These are phyloP conservation scores for Entophlyctis luteolus DNA, from an alignment of 192 early-diverging fungal genomes.

Conservation along the genomic window DNA sequence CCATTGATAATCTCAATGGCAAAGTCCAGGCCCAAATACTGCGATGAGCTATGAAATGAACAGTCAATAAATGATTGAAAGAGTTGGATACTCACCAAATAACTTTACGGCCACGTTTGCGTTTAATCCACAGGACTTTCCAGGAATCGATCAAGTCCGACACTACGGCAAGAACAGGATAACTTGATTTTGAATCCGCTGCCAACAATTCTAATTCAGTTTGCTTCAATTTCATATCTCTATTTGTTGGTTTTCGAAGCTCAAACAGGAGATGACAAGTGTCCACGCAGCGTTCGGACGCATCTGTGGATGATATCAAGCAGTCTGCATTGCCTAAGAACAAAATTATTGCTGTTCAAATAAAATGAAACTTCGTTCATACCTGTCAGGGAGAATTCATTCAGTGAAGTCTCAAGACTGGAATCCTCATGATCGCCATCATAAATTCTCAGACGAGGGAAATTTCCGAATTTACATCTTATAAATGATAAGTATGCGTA, in stretches of 20 bases:
- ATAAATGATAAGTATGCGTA: not conserved
- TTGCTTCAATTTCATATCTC: not conserved
- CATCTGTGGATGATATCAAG: slow-evolving; percentile 10
- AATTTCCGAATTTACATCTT: not conserved
- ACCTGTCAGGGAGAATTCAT: not conserved
- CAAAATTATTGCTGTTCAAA: not conserved
- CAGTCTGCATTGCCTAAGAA: slow-evolving; percentile 1
- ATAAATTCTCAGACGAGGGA: not conserved
- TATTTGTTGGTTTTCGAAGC: not conserved
- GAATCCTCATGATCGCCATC: not conserved
- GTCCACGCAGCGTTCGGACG: not conserved
- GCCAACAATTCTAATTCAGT: not conserved
- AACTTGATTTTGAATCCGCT: not conserved
- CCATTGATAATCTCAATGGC: not conserved
- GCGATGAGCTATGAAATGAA: not conserved
- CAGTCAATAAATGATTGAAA: not conserved
- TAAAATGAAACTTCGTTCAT: not conserved
- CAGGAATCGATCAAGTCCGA: slow-evolving; percentile 1
- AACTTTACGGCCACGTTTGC: not conserved
- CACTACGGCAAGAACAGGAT: slow-evolving; percentile 7
- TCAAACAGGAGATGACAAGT: slow-evolving; percentile 9
- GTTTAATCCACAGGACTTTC: slow-evolving; percentile 5
- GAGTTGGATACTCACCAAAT: not conserved
- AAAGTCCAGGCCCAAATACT: not conserved
- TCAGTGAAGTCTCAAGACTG: not conserved